Conservation (phyloP, 352 stramenopile genomes). For the Phytophthora meadii region DNA sequence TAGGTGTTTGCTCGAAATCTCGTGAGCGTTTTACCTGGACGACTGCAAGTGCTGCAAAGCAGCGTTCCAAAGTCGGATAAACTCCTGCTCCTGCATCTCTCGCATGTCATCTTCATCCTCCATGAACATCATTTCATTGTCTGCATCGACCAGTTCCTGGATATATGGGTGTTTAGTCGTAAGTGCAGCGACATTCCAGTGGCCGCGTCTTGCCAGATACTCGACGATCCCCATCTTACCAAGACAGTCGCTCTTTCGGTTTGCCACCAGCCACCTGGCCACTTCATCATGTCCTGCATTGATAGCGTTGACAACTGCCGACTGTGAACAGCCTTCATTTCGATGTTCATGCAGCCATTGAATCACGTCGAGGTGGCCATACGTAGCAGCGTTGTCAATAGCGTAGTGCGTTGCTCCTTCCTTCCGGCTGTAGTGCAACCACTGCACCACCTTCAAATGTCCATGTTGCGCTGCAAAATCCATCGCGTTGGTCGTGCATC, state of each 20-base stretch:
- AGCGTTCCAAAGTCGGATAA: slow-evolving; percentile 23
- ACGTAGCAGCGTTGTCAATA: slow-evolving; percentile 66
- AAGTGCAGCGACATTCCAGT: slow-evolving; percentile 42
- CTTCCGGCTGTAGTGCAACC: slow-evolving; percentile 58
- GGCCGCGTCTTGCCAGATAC: slow-evolving; percentile 40
- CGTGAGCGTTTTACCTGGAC: not conserved
- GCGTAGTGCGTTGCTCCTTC: slow-evolving; percentile 61
- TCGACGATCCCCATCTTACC: slow-evolving; percentile 45
- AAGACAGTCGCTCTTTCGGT: slow-evolving; percentile 50
- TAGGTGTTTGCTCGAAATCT: not conserved
- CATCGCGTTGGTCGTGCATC: slow-evolving; percentile 68
- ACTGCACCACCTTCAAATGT: slow-evolving; percentile 66
- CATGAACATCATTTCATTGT: slow-evolving; percentile 24
- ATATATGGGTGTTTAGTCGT: slow-evolving; percentile 43
- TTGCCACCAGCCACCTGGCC: slow-evolving; percentile 58
- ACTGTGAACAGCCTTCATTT: slow-evolving; percentile 71
- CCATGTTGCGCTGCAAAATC: slow-evolving; percentile 70
- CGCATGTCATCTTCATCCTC: slow-evolving; percentile 28
- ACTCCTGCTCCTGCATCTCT: slow-evolving; percentile 20
- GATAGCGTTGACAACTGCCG: slow-evolving; percentile 70
- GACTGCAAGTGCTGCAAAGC: slow-evolving; percentile 9
- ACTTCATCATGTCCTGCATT: slow-evolving; percentile 58
- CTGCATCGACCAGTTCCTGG: slow-evolving; percentile 30
- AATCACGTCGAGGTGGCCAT: slow-evolving; percentile 54
- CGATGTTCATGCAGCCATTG: slow-evolving; percentile 62